Base-by-base conservation (phyloP, 2,329 filamentous ascomycete species). In the Botrytis paeoniae region DNA sequence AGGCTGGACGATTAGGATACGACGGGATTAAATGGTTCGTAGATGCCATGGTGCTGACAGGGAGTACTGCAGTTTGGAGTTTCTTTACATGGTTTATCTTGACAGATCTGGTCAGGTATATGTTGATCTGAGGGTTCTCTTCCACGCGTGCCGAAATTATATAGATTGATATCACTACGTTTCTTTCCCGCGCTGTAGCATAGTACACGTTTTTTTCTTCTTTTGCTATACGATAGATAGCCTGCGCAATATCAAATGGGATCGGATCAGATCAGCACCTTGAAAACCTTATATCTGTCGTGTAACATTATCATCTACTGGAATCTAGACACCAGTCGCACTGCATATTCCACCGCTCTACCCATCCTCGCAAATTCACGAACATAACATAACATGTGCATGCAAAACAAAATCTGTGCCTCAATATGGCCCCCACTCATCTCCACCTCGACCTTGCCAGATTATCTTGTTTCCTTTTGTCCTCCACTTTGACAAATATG, bases 11-110 rank as follows among this genome's bases (percentile, higher is more conserved):
- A 32, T 57, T 8, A n/a, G 65, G 65, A 68, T 68, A 43, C 29
- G 65, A 39, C 48, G 65, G n/a, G 41, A 43, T 43, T 25, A 57
- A n/a, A 69, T 41, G 65, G 48, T 41, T 69, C 37, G 48, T 29
- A 69, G 48, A 57, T 57, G 65, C 35, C 48, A 69, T 69, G 65
- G 48, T 37, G 48, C 39, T 69, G 65, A 37, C 65, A 32, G 65
- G 65, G 64, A 66, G 64, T 66, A 54, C 35, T 20, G 48, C 65
- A 69, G 51, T 69, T 22, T 32, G 65, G 65, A 43, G 37, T 59
- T 41, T 69, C 48, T 43, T 59, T 57, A 57, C 39, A 37, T n/a
- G 25, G 35, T 41, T 57, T 37, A 22, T 32, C 20, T 18, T 14
- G 25, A 39, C 64, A 41, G 35, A 68, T 39, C 9, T 57, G 45